A percentile compares a stretch with the other conserved stretches of the same genome.
These are phyloP conservation scores for Saccharomycopsis guyanensis DNA, from an alignment of 805 yeast genomes.

Conservation along the genomic window DNA sequence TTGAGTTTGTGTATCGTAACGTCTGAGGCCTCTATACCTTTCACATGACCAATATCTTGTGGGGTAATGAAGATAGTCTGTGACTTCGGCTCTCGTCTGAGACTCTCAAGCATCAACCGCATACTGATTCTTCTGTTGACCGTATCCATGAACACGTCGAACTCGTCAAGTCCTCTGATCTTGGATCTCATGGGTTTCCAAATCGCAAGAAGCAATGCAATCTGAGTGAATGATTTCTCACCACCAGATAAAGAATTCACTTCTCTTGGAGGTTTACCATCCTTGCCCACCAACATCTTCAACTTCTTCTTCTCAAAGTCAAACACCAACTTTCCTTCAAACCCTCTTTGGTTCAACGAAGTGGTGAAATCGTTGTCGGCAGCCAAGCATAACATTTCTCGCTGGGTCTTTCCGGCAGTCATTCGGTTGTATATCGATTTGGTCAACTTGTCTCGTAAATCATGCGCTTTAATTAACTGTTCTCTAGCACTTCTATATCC, in stretches of 20 bases:
- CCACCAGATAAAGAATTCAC: constrained; percentile 92
- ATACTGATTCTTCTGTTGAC: constrained; percentile 79
- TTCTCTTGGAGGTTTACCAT: constrained; percentile 50
- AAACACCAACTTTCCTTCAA: constrained; percentile 63
- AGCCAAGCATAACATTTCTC: constrained; percentile 35
- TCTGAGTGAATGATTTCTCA: constrained; percentile 89
- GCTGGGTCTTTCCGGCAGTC: constrained; percentile 34
- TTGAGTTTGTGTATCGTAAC: constrained; percentile 53
- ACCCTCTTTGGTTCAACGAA: constrained; percentile 59
- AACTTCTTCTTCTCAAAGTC: constrained; percentile 46
- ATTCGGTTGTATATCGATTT: constrained; percentile 37
- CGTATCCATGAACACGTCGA: constrained; percentile 96
- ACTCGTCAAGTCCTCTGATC: constrained; percentile 88
- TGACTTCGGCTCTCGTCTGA: constrained; percentile 54
- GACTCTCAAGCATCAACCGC: constrained; percentile 59
- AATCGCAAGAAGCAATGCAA: constrained; percentile 76
- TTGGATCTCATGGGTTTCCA: constrained; percentile 91
- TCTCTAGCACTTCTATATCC: constrained; percentile 30
- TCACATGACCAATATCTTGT: constrained; percentile 64
- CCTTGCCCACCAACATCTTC: constrained; percentile 50
- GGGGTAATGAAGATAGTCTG: constrained; percentile 95
- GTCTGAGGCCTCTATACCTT: constrained; percentile 54
- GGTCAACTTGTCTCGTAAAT: constrained; percentile 26
- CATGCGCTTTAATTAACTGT: constrained; percentile 27
- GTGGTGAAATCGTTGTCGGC: constrained; percentile 51